Evolutionary conservation across 768 basidiomycete genomes (phyloP), one percentile per base, ranked within the genome.

Genomic region (Lanmaoa pseudosensibilis): DNA sequence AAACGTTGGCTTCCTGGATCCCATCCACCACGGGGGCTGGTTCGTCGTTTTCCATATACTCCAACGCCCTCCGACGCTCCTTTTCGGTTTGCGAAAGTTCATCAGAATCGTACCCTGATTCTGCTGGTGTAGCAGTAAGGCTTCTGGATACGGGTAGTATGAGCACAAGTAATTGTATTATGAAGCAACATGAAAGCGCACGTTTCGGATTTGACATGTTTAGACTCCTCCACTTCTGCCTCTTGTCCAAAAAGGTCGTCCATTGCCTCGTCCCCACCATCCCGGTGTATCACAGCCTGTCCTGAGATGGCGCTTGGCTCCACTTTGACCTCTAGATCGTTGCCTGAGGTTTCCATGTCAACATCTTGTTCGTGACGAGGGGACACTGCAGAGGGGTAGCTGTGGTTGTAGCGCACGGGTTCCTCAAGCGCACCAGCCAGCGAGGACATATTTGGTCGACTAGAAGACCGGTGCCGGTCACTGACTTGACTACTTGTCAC

Each of bases 181-280:
- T 16, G 59, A 27, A 40, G 34, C 7, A 25, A 45, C 11, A 46
- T 47, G 57, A 55, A 43, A 39, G 15, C 54, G 59, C 59, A 86
- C 85, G 78, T 78, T 57, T 77, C 77, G 54, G 73, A 80, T 61
- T 82, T 82, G 54, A 77, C 72, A 37, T 78, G 65, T 55, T 64
- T 64, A 36, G 55, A 48, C 32, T 66, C 75, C 13, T 79, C 74
- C 16, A 61, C 68, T 16, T 78, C 84, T 43, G 82, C 79, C 52
- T 90, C 89, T 58, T 87, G 84, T 34, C 89, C 90, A 68, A 92
- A 92, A 52, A 92, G 81, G 69, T 92, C 90, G 58, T 83, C 82
- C 85, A 90, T 88, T 57, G 81, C 82, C 61, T 83, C 82, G 60
- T 86, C 78, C 63, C 63, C 47, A 11, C 51, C 61, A 18, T 58